Base-by-base conservation (phyloP, 352 stramenopile genomes). In the Labyrinthula sp. region DNA sequence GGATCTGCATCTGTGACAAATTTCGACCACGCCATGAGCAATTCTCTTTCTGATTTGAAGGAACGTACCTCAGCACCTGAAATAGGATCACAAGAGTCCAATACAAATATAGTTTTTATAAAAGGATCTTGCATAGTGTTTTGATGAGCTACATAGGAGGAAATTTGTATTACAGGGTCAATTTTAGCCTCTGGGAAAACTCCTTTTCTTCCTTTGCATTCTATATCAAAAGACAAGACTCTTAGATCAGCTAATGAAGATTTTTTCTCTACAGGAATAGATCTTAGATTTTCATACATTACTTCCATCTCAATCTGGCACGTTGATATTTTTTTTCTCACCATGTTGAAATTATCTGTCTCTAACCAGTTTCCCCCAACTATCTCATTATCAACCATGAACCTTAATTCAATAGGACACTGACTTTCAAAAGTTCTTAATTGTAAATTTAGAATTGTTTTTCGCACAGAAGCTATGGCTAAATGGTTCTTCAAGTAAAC, bases 131-230 rank as follows among this genome's bases (percentile, higher is more conserved):
- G 65, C n/a, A n/a, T n/a, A 28, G 69, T 50, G 3, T 77, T 77
- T 47, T 87, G 79, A 3, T 82, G 81, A 52, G 82, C 87, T 5
- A 99, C 59, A 3, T 84, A 75, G 57, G 95, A 96, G 0, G 89
- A 87, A 62, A 99, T 98, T 60, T 98, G 89, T 62, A 99, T 99
- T 24, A 99, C 89, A 5, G 89, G 85, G 63, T 99, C 90, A 57
- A 93, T 66, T 41, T 77, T 69, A 3, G 77, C 69, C 48, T 89
- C 70, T 5, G 76, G 75, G 43, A 85, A 93, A 45, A 89, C 73
- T 2, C 81, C 89, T 47, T 95, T 95, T n/a, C 88, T 65, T 3
- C 87, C 89, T 69, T 91, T 83, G 62, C 90, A 99, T 66, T 99
- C 90, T 57, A 99, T 99, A 69, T 99, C 90, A 40, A 95, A 93